These are phyloP conservation scores for Trypanosoma cruzi DNA, from an alignment of 208 protist species.

Conservation along the genomic window DNA sequence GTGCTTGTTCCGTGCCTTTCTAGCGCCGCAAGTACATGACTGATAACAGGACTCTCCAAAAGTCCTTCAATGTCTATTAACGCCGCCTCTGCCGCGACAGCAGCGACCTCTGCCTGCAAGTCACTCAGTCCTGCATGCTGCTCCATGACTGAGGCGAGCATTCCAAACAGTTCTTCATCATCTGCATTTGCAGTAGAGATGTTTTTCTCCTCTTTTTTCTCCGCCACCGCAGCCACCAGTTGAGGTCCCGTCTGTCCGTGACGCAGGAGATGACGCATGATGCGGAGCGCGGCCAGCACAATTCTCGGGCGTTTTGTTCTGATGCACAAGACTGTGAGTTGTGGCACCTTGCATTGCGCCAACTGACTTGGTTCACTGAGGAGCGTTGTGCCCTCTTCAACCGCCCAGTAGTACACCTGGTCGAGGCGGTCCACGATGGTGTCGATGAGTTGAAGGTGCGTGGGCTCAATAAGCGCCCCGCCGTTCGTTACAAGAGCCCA, in stretches of 20 bases:
- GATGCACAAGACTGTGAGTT: constrained; percentile 48
- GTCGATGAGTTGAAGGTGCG: constrained; percentile 37
- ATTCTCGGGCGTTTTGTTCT: constrained; percentile 46
- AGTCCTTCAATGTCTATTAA: constrained; percentile 28
- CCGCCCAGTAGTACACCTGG: constrained; percentile 68
- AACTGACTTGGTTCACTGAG: constrained; percentile 51
- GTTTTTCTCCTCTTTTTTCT: not conserved
- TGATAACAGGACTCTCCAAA: constrained; percentile 38
- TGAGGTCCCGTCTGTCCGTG: constrained; percentile 58
- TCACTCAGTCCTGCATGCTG: constrained; percentile 6
- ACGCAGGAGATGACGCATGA: constrained; percentile 39
- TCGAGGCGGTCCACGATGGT: constrained; percentile 53
- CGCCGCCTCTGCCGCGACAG: constrained; percentile 26
- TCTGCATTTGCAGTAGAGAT: not conserved
- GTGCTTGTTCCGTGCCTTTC: constrained; percentile 32
- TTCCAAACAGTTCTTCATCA: constrained; percentile 4
- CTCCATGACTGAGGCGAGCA: constrained; percentile 23
- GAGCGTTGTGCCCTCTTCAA: constrained; percentile 66
- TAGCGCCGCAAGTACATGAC: constrained; percentile 40
- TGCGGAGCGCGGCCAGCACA: constrained; percentile 44
- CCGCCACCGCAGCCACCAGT: constrained; percentile 36
- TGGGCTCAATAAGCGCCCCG: constrained; percentile 22
- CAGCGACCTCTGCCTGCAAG: constrained; percentile 16
- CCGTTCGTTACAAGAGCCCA: constrained; percentile 23
- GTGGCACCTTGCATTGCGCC: constrained; percentile 54